Conservation (phyloP, 192 early-diverging fungal genomes). For the Helicostylum pulchrum region DNA sequence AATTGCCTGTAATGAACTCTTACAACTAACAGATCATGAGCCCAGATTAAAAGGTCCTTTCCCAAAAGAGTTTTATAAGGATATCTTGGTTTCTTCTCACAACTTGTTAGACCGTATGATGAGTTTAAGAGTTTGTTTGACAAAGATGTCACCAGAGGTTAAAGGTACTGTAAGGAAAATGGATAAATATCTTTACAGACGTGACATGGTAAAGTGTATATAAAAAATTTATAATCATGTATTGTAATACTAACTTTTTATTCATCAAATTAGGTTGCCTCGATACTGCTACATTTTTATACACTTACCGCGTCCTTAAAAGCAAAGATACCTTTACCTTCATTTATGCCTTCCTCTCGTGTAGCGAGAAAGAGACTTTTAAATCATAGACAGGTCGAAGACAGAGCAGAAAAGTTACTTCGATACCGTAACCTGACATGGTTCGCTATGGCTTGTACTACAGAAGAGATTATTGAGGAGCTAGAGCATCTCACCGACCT, state of each 20-base stretch:
- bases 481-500: slow-evolving; percentile 35
- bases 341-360: slow-evolving; percentile 61
- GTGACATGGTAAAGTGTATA: slow-evolving; percentile 41
- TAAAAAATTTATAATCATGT: background rate
- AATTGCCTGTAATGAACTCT: slow-evolving; percentile 34
- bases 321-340: slow-evolving; percentile 69
- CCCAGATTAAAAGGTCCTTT: slow-evolving; percentile 71
- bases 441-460: slow-evolving; percentile 36
- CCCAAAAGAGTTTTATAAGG: slow-evolving; percentile 58
- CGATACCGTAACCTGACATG: slow-evolving; percentile 33
- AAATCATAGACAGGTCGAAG: slow-evolving; percentile 7
- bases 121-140: slow-evolving; percentile 51
- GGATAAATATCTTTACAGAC: slow-evolving; percentile 37
- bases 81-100: slow-evolving; percentile 67
- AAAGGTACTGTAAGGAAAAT: slow-evolving; percentile 32
- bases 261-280: slow-evolving; percentile 39
- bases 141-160: slow-evolving; percentile 38
- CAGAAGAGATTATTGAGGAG: slow-evolving; percentile 41
- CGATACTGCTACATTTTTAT: slow-evolving; percentile 67
- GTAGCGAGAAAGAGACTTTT: slow-evolving; percentile 41
- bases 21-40: slow-evolving; percentile 66
- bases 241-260: background rate
- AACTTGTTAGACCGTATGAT: slow-evolving; percentile 68
- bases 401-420: slow-evolving; percentile 11
- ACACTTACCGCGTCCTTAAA: slow-evolving; percentile 68